Percentiles rank a stretch among this genome's conserved stretches.
Conservation (phyloP, 805 yeast genomes). For the Lachancea meyersii region DNA sequence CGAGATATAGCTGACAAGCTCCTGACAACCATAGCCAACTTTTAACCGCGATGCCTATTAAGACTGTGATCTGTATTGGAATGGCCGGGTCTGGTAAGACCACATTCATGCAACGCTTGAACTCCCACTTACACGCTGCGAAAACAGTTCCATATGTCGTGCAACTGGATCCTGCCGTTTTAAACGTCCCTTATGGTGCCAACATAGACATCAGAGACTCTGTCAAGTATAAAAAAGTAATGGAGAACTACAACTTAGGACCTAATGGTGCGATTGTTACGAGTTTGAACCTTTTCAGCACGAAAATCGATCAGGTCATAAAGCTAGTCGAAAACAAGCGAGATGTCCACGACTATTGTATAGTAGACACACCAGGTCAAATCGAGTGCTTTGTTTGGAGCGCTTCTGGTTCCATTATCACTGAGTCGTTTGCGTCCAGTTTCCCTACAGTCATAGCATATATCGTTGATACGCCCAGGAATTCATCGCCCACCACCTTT, state of each 20-base stretch:
- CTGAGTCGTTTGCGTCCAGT: slow-evolving; percentile 93
- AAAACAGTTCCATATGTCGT: slow-evolving; percentile 81
- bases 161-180: slow-evolving; percentile 93
- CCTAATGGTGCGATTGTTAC: slow-evolving; percentile 99
- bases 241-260: slow-evolving; percentile 91
- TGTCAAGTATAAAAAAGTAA: slow-evolving; percentile 89
- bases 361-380: slow-evolving; percentile 97
- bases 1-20: no score
- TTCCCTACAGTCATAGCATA: slow-evolving; percentile 95
- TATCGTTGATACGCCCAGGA: slow-evolving; percentile 93
- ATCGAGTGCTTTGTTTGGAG: slow-evolving; percentile 98
- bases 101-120: slow-evolving; percentile 92
- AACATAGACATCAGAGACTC: slow-evolving; percentile 96
- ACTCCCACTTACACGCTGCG: slow-evolving; percentile 74
- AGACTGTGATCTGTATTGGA: slow-evolving; percentile 48
- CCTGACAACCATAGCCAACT: neutral
- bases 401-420: slow-evolving; percentile 93
- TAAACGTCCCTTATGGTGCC: slow-evolving; percentile 87
- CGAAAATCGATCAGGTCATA: slow-evolving; percentile 94
- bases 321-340: slow-evolving; percentile 72
- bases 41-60: slow-evolving; percentile 31
- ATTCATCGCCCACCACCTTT: slow-evolving; percentile 90
- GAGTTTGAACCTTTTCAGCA: slow-evolving; percentile 81
- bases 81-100: slow-evolving; percentile 90
- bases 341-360: slow-evolving; percentile 54